phyloP scores from a whole-genome alignment of 2,329 filamentous ascomycete genomes.

The Curvularia sp. region DNA sequence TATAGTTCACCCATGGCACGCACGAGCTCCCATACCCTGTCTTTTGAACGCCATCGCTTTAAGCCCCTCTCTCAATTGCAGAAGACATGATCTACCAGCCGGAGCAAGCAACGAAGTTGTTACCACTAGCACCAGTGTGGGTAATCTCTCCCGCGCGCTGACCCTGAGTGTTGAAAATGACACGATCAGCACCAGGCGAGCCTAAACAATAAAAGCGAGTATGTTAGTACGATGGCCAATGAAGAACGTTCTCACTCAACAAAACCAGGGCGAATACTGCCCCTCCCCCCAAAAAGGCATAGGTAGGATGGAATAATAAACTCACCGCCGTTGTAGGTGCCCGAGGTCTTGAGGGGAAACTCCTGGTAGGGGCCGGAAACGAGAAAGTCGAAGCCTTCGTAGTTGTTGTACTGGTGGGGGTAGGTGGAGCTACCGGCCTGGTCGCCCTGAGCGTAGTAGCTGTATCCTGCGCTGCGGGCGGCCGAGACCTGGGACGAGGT shows the following conservation, averaged over 20 bases:
- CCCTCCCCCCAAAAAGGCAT: too few relatives aligned
- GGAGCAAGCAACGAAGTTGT: conserved; percentile 71
- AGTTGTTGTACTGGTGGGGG: conserved; percentile 68
- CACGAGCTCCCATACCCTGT: not conserved
- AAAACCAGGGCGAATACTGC: too few relatives aligned
- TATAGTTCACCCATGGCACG: not conserved
- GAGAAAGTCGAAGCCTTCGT: conserved; percentile 67
- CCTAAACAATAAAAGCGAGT: conserved; percentile 48
- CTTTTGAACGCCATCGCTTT: not conserved
- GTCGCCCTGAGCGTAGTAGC: conserved; percentile 55
- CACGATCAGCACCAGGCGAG: conserved; percentile 70
- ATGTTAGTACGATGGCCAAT: too few relatives aligned
- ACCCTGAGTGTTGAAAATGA: conserved; percentile 67
- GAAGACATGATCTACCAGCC: conserved; percentile 24
- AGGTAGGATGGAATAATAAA: conserved; percentile 16
- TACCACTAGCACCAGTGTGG: conserved; percentile 72
- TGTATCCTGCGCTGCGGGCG: conserved; percentile 62
- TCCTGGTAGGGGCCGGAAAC: conserved; percentile 68
- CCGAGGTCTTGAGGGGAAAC: conserved; percentile 64
- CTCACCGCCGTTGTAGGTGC: conserved; percentile 64
- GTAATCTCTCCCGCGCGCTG: conserved; percentile 70
- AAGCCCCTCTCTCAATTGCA: not conserved
- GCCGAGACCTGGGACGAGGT: conserved; percentile 57
- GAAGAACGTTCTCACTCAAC: too few relatives aligned
- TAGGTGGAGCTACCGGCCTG: conserved; percentile 56